Conservation (phyloP, 1,284 basidiomycete genomes). For the Meripilus lineatus region DNA sequence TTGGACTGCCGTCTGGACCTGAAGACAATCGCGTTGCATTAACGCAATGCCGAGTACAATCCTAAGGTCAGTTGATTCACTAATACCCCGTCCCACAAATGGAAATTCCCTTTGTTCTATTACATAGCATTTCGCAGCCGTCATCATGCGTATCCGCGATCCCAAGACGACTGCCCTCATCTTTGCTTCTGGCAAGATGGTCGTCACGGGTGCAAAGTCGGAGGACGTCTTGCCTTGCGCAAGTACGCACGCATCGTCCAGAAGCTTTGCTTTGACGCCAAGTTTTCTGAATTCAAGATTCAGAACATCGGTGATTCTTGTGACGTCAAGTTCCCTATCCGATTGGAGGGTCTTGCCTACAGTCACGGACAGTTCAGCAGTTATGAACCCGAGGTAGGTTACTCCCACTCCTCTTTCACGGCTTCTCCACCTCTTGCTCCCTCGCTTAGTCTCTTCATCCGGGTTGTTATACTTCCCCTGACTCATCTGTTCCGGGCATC, state of each 20-base stretch:
- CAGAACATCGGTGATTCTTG: slow-evolving; percentile 99
- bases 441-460: no score
- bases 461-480: no score
- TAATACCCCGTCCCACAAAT: no score
- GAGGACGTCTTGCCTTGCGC: slow-evolving; percentile 91
- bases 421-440: no score
- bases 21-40: no score
- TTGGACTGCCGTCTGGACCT: no score
- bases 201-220: slow-evolving; percentile 97
- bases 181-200: no score
- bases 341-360: slow-evolving; percentile 95
- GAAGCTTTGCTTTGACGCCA: slow-evolving; percentile 98
- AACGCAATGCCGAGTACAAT: no score
- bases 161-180: slow-evolving; percentile 99
- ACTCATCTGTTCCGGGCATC: no score
- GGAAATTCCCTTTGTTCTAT: no score
- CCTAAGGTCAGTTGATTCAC: no score
- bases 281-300: slow-evolving; percentile 99
- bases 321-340: slow-evolving; percentile 98
- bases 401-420: no score
- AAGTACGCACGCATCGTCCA: slow-evolving; percentile 99
- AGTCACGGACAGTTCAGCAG: slow-evolving; percentile 97
- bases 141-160: slow-evolving; percentile 99
- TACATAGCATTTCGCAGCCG: slow-evolving; percentile 99
- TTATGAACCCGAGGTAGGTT: slow-evolving; percentile 95